Base-by-base conservation (phyloP, 148 eudicot species). In the Silene conica region DNA sequence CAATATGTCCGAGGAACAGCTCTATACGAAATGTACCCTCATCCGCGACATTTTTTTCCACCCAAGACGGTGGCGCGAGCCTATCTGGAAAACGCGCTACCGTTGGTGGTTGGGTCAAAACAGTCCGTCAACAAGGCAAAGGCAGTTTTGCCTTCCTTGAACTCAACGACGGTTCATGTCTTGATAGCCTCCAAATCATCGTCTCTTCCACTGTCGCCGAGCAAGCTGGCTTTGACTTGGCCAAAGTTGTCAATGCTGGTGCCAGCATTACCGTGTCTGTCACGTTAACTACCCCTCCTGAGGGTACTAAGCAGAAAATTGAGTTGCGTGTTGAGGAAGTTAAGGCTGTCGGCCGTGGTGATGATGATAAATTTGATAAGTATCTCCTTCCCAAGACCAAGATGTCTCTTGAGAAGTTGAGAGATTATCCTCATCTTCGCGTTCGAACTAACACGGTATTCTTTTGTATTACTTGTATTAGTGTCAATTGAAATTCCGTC, bases 101-200 rank as follows among this genome's bases (percentile, higher is more conserved):
- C 7, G 81, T 95, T 62, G 92, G 92, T 1, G 98, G 98, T 0
- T 95, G 97, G 98, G 98, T 95, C 13, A 92, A 92, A 66, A 90
- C 96, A 0, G 98, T 97, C 10, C 76, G 98, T 0, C 87, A 88
- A 73, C 96, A 89, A 71, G 92, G 92, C 1, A 87, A 90, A 22
- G 90, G 90, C 3, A 25, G 84, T 0, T 88, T 95, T 66, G 98
- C 97, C 0, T 95, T 95, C 76, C 67, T 95, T 0, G 96, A 92
- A 72, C 79, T 95, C 64, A 92, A 86, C 75, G 98, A 95, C 45
- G 98, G 98, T 0, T 87, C 98, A 0, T 89, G 93, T 66, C 83
- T 88, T 0, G 90, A 85, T 6, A 95, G 90, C 74, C 80, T 95
- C 9, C 93, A 95, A 82, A 93, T 91, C 16, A 87, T 95, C 0